These are phyloP conservation scores for Dactylonectria estremocensis DNA, from an alignment of 2,329 filamentous ascomycete species.

Conservation along the genomic window DNA sequence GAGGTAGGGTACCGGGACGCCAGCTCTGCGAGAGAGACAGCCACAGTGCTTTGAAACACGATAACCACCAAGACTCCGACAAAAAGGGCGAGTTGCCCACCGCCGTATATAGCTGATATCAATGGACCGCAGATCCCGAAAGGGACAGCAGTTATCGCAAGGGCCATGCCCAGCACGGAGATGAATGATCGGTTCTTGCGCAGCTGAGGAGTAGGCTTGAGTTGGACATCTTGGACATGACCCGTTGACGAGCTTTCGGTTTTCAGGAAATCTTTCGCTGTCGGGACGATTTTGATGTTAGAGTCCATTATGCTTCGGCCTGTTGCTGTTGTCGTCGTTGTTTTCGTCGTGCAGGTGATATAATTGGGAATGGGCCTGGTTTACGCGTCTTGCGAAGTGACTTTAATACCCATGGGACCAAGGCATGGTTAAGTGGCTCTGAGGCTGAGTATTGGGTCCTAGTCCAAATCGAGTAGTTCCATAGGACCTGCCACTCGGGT, in stretches of 20 bases:
- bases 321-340: not conserved
- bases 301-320: not conserved
- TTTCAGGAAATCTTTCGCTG: not conserved
- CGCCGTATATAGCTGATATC: constrained; percentile 26
- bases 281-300: not conserved
- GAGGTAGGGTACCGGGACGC: constrained; percentile 73
- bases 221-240: not conserved
- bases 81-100: constrained; percentile 65
- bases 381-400: not conserved
- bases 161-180: not conserved
- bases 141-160: constrained; percentile 17
- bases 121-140: constrained; percentile 25
- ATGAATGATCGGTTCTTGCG: not conserved
- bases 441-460: not conserved
- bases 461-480: not conserved
- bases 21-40: constrained; percentile 79
- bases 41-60: constrained; percentile 78
- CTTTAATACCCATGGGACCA: not conserved
- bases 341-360: not conserved
- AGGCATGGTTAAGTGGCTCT: not conserved
- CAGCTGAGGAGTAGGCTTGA: not conserved
- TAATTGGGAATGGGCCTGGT: too few species aligned
- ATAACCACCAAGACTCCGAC: constrained; percentile 76
- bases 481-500: not conserved
- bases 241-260: not conserved